A percentile compares a stretch with the other conserved stretches of the same genome.
Evolutionary conservation across 2,329 filamentous ascomycete species (phyloP).

Genomic region (Grosmannia huntii): DNA sequence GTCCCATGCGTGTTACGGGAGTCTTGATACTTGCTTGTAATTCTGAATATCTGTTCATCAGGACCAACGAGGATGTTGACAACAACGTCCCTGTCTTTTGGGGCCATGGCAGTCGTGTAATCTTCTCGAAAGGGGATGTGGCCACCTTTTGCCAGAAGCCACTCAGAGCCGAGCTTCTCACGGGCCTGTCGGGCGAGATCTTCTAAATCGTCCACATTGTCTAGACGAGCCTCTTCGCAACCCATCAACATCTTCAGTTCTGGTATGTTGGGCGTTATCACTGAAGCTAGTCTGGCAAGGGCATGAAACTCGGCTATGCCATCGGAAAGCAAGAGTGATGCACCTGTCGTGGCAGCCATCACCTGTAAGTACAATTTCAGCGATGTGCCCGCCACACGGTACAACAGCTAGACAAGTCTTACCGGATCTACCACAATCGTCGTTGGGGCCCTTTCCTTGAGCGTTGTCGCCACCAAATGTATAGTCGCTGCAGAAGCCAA

Average conservation of each 20-base stretch:
- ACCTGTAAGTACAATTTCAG: slow-evolving; percentile 41
- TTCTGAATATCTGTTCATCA: slow-evolving; percentile 36
- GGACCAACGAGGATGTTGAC: slow-evolving; percentile 64
- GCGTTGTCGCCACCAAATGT: slow-evolving; percentile 50
- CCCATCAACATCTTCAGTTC: slow-evolving; percentile 57
- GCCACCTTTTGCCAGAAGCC: slow-evolving; percentile 81
- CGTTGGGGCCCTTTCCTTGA: slow-evolving; percentile 43
- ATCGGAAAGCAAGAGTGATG: slow-evolving; percentile 50
- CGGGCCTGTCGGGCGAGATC: slow-evolving; percentile 49
- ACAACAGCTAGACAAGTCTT: slow-evolving; percentile 15
- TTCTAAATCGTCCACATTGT: slow-evolving; percentile 53
- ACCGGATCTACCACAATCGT: slow-evolving; percentile 64
- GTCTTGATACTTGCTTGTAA: slow-evolving; percentile 58
- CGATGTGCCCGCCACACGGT: not conserved
- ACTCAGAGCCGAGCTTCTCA: slow-evolving; percentile 56
- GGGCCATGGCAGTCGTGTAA: slow-evolving; percentile 41
- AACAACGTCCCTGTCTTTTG: slow-evolving; percentile 51
- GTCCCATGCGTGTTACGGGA: slow-evolving; percentile 87
- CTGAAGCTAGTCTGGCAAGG: slow-evolving; percentile 52
- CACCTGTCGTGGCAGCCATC: slow-evolving; percentile 80
- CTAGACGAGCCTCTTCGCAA: slow-evolving; percentile 26
- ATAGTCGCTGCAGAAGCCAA: slow-evolving; percentile 62
- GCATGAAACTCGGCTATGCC: slow-evolving; percentile 50
- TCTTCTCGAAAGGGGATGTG: slow-evolving; percentile 66
- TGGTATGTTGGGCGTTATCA: slow-evolving; percentile 67